Evolutionary conservation across 805 yeast species (phyloP).

Genomic region (Yarrowia hollandica): DNA sequence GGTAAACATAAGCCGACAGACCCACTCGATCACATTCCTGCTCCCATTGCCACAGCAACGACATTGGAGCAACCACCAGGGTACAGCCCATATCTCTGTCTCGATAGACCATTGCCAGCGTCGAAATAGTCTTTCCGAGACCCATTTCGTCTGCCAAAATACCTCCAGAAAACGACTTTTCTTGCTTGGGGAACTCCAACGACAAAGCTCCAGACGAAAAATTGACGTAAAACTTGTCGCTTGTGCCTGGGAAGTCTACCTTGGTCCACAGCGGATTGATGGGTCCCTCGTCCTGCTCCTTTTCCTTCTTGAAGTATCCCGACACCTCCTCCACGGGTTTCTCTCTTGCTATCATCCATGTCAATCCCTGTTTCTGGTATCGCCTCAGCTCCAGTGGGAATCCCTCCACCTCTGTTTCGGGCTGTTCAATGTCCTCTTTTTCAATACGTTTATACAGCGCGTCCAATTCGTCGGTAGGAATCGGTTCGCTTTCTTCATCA

Average conservation of each 20-base stretch:
- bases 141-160: constrained; percentile 97
- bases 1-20: constrained; percentile 54
- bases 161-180: constrained; percentile 70
- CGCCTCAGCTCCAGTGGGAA: constrained; percentile 63
- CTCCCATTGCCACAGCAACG: constrained; percentile 88
- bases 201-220: constrained; percentile 79
- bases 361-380: constrained; percentile 80
- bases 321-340: constrained; percentile 36
- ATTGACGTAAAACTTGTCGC: constrained; percentile 63
- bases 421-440: constrained; percentile 61
- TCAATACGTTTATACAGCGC: constrained; percentile 74
- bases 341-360: constrained; percentile 88
- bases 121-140: constrained; percentile 86
- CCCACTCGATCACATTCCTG: constrained; percentile 50
- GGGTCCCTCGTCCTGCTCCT: constrained; percentile 52
- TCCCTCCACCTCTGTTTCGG: constrained; percentile 56
- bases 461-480: constrained; percentile 71
- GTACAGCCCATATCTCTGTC: constrained; percentile 56
- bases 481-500: constrained; percentile 46
- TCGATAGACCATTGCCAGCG: constrained; percentile 68
- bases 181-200: constrained; percentile 62
- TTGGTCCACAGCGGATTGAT: constrained; percentile 87
- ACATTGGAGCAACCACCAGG: constrained; percentile 84
- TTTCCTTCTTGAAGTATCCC: constrained; percentile 47
- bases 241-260: constrained; percentile 63